Evolutionary conservation across 1,284 basidiomycete species (phyloP).

Genomic region (Cutaneotrichosporon arboriforme): DNA sequence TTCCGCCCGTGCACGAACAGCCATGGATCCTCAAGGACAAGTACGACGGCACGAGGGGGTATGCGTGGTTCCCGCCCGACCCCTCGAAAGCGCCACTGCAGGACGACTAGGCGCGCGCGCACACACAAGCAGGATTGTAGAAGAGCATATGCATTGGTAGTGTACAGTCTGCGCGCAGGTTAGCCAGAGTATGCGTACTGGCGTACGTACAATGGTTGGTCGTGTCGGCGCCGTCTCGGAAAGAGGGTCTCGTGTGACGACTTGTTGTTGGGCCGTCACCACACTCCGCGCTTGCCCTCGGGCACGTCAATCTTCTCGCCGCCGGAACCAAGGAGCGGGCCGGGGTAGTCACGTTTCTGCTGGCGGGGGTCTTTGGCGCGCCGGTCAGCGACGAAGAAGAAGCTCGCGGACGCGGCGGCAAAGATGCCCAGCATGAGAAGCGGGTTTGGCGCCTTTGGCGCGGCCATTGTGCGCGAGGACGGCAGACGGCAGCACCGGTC

Average conservation of each 20-base stretch:
- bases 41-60: too few relatives aligned
- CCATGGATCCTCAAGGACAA: too few relatives aligned
- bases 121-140: too few relatives aligned
- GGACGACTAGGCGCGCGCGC: too few relatives aligned
- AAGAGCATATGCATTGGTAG: background rate
- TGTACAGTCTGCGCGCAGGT: background rate
- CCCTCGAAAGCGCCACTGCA: too few relatives aligned
- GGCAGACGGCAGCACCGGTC: background rate
- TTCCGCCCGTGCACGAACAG: too few relatives aligned
- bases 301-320: constrained; percentile 5
- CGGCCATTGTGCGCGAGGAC: constrained; percentile 1
- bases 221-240: too few relatives aligned
- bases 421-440: constrained; percentile 36
- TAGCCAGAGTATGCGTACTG: too few relatives aligned
- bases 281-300: constrained; percentile 4
- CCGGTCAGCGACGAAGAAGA: constrained; percentile 30
- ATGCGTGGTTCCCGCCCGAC: too few relatives aligned
- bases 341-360: constrained; percentile 20
- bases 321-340: constrained; percentile 20
- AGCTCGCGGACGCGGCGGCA: constrained; percentile 26
- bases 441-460: constrained; percentile 33
- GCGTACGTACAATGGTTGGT: background rate
- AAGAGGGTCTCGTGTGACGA: background rate
- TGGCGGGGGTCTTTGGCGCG: constrained; percentile 25
- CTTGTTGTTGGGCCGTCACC: background rate